phyloP scores from a whole-genome alignment of 2,329 filamentous ascomycete species.

The Escovopsis sp. region DNA sequence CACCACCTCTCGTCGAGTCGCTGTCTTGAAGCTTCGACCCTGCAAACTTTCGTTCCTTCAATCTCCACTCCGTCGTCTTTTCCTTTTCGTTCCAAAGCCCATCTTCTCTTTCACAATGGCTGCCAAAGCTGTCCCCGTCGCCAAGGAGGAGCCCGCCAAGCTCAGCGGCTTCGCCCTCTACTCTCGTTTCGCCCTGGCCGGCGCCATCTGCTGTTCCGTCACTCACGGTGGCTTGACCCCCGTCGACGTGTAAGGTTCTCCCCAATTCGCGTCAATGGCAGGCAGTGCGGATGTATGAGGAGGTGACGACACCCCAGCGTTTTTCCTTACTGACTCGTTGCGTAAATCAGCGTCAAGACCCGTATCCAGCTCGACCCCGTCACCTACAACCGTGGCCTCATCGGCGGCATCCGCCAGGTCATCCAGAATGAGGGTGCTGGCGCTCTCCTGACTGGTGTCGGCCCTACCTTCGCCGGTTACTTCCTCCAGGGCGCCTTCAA shows the following conservation, averaged over 20 bases:
- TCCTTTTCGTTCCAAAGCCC: background rate
- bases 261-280: background rate
- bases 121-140: slow-evolving; percentile 6
- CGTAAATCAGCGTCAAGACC: slow-evolving; percentile 64
- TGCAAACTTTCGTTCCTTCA: slow-evolving; percentile 2
- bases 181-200: slow-evolving; percentile 91
- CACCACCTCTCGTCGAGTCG: slow-evolving; percentile 3
- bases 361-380: slow-evolving; percentile 83
- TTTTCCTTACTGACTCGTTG: too few species aligned
- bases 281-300: too few species aligned
- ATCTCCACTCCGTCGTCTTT: slow-evolving; percentile 1
- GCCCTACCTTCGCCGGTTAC: slow-evolving; percentile 78
- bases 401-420: slow-evolving; percentile 78
- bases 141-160: slow-evolving; percentile 27
- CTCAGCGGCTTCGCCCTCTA: slow-evolving; percentile 55
- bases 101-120: slow-evolving; percentile 5
- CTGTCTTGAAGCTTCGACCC: background rate
- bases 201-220: slow-evolving; percentile 94
- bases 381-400: slow-evolving; percentile 78
- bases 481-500: slow-evolving; percentile 91
- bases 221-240: slow-evolving; percentile 95
- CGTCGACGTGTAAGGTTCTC: slow-evolving; percentile 68
- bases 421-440: slow-evolving; percentile 71
- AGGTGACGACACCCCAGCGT: too few species aligned
- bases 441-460: slow-evolving; percentile 73